Percentiles rank a stretch among this genome's conserved stretches.
Conservation (phyloP, 1,139 yeast genomes). For the Debaryomycetaceae sp. region DNA sequence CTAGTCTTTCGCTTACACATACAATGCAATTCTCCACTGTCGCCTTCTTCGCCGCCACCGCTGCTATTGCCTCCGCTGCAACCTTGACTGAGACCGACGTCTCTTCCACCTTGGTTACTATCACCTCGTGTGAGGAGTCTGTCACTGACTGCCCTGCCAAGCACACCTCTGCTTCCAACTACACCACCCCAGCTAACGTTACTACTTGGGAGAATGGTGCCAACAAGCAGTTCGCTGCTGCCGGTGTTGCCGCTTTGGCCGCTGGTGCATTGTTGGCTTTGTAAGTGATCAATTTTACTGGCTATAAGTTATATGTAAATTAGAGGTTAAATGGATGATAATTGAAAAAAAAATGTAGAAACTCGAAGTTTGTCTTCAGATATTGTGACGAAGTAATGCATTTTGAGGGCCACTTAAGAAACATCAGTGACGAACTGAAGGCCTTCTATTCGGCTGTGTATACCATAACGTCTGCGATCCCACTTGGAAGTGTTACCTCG, state of each 20-base stretch:
- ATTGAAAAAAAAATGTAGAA: constrained; percentile 1
- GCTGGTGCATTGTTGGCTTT: constrained; percentile 49
- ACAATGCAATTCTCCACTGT: constrained; percentile 45
- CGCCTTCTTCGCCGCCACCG: constrained; percentile 42
- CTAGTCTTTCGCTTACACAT: constrained; percentile 26
- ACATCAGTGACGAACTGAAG: constrained; percentile 43
- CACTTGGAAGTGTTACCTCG: constrained; percentile 62
- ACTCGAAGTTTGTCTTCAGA: not conserved
- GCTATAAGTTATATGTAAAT: constrained; percentile 12
- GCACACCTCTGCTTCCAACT: constrained; percentile 17
- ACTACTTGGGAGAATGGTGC: constrained; percentile 32
- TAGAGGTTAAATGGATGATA: constrained; percentile 4
- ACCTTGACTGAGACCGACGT: constrained; percentile 30
- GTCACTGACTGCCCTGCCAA: constrained; percentile 40
- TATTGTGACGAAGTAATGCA: no score
- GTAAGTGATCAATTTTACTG: constrained; percentile 21
- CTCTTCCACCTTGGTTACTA: constrained; percentile 32
- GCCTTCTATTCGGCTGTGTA: constrained; percentile 63
- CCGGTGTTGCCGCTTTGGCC: constrained; percentile 48
- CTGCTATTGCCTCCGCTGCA: constrained; percentile 31
- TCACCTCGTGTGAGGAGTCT: constrained; percentile 39
- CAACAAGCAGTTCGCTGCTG: constrained; percentile 31
- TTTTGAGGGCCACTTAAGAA: constrained; percentile 14
- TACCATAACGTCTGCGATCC: constrained; percentile 48
- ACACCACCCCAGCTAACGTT: constrained; percentile 28